phyloP scores from a whole-genome alignment of 805 yeast species.

The Candida sakaeoensis region DNA sequence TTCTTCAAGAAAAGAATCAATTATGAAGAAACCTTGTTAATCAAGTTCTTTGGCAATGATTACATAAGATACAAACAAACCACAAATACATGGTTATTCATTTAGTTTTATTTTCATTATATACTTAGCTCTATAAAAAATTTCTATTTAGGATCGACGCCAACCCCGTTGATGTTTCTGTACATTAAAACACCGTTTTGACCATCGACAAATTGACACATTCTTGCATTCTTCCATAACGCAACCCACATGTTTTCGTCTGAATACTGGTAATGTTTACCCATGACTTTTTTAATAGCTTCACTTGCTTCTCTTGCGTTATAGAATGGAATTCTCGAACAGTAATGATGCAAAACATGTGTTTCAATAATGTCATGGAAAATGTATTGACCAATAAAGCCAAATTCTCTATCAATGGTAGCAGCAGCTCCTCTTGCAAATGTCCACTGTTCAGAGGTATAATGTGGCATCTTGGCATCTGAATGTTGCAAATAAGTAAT shows the following conservation, averaged over 20 bases:
- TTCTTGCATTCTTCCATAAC: slow-evolving; percentile 60
- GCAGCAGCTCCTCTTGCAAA: slow-evolving; percentile 90
- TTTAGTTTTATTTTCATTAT: slow-evolving; percentile 9
- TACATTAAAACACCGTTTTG: slow-evolving; percentile 69
- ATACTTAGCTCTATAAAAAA: slow-evolving; percentile 1
- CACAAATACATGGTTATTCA: slow-evolving; percentile 57
- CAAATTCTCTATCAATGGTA: slow-evolving; percentile 81
- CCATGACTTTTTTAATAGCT: slow-evolving; percentile 81
- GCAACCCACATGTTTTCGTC: slow-evolving; percentile 73
- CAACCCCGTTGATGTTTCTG: slow-evolving; percentile 60
- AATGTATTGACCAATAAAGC: slow-evolving; percentile 70
- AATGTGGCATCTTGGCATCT: slow-evolving; percentile 76
- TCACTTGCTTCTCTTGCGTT: slow-evolving; percentile 77
- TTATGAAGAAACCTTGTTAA: slow-evolving; percentile 66
- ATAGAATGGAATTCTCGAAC: slow-evolving; percentile 82
- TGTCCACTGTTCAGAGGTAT: slow-evolving; percentile 72
- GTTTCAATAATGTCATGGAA: slow-evolving; percentile 91
- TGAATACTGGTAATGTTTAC: slow-evolving; percentile 64
- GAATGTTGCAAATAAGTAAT: slow-evolving; percentile 84
- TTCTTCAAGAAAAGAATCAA: slow-evolving; percentile 69
- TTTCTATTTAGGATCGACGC: slow-evolving; percentile 18
- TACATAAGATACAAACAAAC: slow-evolving; percentile 50
- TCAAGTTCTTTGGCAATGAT: slow-evolving; percentile 66
- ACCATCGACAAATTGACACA: slow-evolving; percentile 73
- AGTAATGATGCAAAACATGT: slow-evolving; percentile 83